These are phyloP conservation scores for Diaporthe helianthi DNA, from an alignment of 2,329 filamentous ascomycete species.

Conservation along the genomic window DNA sequence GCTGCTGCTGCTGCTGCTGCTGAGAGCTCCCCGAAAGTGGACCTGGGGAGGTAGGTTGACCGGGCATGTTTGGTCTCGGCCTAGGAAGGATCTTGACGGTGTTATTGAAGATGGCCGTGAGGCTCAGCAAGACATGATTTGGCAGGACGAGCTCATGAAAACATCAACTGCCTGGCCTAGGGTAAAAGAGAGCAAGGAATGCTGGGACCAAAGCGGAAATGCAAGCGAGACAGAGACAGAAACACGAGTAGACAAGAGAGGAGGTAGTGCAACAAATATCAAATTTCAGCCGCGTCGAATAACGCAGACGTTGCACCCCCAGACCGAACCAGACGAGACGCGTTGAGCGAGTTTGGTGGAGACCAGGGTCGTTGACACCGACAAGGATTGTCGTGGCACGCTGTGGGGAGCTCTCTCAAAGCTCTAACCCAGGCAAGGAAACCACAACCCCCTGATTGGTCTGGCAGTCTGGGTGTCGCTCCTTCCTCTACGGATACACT, in stretches of 20 bases:
- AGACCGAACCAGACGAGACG: conserved; percentile 26
- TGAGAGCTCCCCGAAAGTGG: conserved; percentile 27
- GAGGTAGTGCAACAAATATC: conserved; percentile 29
- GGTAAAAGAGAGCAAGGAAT: conserved; percentile 19
- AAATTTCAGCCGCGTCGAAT: conserved; percentile 32
- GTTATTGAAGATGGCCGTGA: conserved; percentile 3
- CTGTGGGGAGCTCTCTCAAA: conserved; percentile 5
- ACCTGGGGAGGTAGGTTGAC: conserved; percentile 31
- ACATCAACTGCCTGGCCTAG: conserved; percentile 14
- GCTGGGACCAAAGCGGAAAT: conserved; percentile 19
- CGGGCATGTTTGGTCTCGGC: conserved; percentile 29
- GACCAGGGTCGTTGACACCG: conserved; percentile 21
- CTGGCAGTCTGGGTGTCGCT: not conserved
- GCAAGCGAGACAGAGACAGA: conserved; percentile 23
- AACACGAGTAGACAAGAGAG: conserved; percentile 13
- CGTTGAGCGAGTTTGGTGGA: conserved; percentile 28
- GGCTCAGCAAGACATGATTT: conserved; percentile 23
- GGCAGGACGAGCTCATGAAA: conserved; percentile 16
- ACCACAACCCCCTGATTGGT: not conserved
- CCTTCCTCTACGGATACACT: no score
- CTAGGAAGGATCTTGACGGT: not conserved
- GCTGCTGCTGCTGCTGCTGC: conserved; percentile 31
- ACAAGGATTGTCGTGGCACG: conserved; percentile 25
- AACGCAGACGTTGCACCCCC: conserved; percentile 16
- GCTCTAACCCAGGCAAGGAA: conserved; percentile 7